Evolutionary conservation across 257 asterid species (phyloP).

Genomic region (Scutellaria galericulata): DNA sequence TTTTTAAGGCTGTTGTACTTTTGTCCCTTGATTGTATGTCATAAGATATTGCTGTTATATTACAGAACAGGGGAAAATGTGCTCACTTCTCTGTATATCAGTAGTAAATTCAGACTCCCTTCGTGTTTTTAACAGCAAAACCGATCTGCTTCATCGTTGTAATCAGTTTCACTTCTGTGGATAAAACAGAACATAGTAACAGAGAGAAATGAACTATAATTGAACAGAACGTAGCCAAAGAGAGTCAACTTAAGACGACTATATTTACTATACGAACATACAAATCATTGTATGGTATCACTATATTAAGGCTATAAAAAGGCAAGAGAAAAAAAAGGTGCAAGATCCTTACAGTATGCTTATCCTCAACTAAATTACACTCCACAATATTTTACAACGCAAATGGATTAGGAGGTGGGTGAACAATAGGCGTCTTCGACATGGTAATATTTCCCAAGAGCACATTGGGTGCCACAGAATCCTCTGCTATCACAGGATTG

Average conservation of each 20-base stretch:
- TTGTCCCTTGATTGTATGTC: slow-evolving; percentile 20
- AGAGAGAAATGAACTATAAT: background rate
- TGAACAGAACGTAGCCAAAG: background rate
- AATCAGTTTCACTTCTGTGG: background rate
- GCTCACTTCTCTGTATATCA: slow-evolving; percentile 9
- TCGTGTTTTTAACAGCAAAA: background rate
- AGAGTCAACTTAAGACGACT: background rate
- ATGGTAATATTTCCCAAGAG: slow-evolving; percentile 63
- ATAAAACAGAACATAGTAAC: background rate
- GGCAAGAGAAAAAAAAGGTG: slow-evolving; percentile 43
- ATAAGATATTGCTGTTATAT: slow-evolving; percentile 2
- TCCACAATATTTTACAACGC: slow-evolving; percentile 54
- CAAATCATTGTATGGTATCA: background rate
- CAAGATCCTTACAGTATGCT: slow-evolving; percentile 40
- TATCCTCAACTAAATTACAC: slow-evolving; percentile 56
- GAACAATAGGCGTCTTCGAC: slow-evolving; percentile 66
- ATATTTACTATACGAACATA: background rate
- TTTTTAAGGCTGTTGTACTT: slow-evolving; percentile 2
- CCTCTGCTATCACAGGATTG: slow-evolving; percentile 70
- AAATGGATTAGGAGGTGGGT: slow-evolving; percentile 70
- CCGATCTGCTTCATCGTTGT: background rate
- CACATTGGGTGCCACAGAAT: slow-evolving; percentile 53
- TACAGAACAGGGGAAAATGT: slow-evolving; percentile 25
- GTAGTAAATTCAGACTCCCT: background rate
- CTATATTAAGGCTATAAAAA: background rate